Evolutionary conservation across 495 filamentous ascomycete species (phyloP).

Genomic region (Filosporella fistucella): DNA sequence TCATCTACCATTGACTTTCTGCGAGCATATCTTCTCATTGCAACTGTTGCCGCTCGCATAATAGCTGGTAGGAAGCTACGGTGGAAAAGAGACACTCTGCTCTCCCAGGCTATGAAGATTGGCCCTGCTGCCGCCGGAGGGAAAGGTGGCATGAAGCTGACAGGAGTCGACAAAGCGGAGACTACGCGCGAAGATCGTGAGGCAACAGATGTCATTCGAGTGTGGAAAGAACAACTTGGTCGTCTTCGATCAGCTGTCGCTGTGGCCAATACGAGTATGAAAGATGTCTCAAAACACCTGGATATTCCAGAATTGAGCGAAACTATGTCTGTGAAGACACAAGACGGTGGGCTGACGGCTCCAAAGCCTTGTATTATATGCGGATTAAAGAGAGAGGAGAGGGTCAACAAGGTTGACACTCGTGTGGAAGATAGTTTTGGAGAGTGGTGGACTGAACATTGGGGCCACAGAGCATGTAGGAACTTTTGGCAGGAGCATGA

Average conservation of each 20-base stretch:
- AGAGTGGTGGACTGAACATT: slow-evolving; percentile 94
- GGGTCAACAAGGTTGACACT: slow-evolving; percentile 68
- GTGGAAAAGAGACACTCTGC: slow-evolving; percentile 82
- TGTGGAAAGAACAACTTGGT: slow-evolving; percentile 69
- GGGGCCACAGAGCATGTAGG: slow-evolving; percentile 76
- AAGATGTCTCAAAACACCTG: slow-evolving; percentile 25
- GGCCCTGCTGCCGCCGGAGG: slow-evolving; percentile 63
- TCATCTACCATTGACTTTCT: slow-evolving; percentile 49
- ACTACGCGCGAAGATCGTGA: slow-evolving; percentile 81
- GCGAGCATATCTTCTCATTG: slow-evolving; percentile 46
- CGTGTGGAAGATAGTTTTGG: slow-evolving; percentile 84
- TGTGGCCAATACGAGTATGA: slow-evolving; percentile 37
- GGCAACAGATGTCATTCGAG: slow-evolving; percentile 66
- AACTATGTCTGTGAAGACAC: slow-evolving; percentile 53
- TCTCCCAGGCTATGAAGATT: slow-evolving; percentile 88
- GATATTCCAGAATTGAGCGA: slow-evolving; percentile 67
- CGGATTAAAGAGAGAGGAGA: slow-evolving; percentile 81
- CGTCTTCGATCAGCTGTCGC: slow-evolving; percentile 54
- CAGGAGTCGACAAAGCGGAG: slow-evolving; percentile 74
- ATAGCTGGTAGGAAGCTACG: slow-evolving; percentile 81
- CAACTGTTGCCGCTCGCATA: slow-evolving; percentile 68
- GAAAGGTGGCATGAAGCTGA: slow-evolving; percentile 81
- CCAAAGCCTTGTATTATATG: slow-evolving; percentile 81
- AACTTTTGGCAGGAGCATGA: slow-evolving; percentile 82
- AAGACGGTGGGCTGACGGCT: slow-evolving; percentile 63